Evolutionary conservation across 106 monocot species (phyloP), one percentile per base, ranked within the genome.

Genomic region (Xerophyta viscosa): DNA sequence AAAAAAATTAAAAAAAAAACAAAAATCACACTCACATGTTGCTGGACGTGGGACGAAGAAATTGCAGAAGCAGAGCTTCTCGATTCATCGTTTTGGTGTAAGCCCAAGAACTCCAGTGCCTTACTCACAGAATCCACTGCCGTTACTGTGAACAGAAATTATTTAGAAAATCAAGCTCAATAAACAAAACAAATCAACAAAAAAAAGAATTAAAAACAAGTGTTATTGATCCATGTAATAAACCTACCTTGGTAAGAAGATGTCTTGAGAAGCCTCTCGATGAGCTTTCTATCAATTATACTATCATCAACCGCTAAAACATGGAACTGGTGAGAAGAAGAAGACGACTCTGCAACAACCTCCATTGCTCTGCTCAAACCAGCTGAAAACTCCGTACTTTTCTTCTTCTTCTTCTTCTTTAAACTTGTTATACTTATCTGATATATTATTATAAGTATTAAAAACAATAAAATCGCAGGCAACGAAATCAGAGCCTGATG

Each of bases 251-350:
- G 85, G 54, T 77, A 91, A 41, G 81, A 91, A 5, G 90, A 84
- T 64, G 69, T 77, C 47, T 71, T 81, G 57, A 91, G 84, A 13
- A 91, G 71, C 65, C 67, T 77, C 77, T 91, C 90, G 22, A 91
- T 84, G 46, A 91, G 74, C 62, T 84, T 91, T 41, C 90, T 61
- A 57, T 91, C 90, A 29, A 84, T 62, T 50, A 81, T 44, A 65
- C 84, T 91, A 74, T 91, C 90, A 46, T 91, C 90, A 6, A 91
- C 90, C 24, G 90, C 90, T 1, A 91, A 59, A 12, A 91, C 90
- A 66, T 84, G 90, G 52, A 84, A 74, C 58, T 73, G 73, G 11
- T 33, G 33, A 11, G 33, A 33, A 33, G 33, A 33, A 33, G 33
- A 33, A 33, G 33, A 24, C 41, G 33, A 24, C 41, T 79, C 75